Evolutionary conservation across 306 rosid species (phyloP), one percentile per base, ranked within the genome.

Genomic region (Sphenostylis stenocarpa): DNA sequence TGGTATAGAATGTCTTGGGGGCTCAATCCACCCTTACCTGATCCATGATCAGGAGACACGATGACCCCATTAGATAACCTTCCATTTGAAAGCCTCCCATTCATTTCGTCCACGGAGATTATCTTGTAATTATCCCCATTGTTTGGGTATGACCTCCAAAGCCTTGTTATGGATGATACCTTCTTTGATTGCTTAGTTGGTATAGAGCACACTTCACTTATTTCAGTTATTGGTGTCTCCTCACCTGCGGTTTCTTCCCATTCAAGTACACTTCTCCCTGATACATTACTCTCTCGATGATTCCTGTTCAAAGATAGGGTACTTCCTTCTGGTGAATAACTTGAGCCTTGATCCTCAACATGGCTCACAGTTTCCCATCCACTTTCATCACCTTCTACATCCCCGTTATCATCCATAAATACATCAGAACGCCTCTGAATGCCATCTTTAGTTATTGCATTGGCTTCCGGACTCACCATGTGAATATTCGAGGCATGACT

Each of bases 301-400:
- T 90, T 83, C 85, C 82, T 89, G 86, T 85, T 90, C 74, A 90
- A 86, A 8, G 91, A 89, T 47, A 48, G 77, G 44, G 69, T 82
- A 76, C 91, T 90, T 79, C 90, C 97, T 53, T 87, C 96, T 4
- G 85, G 91, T 28, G 98, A 92, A 87, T 77, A 89, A 85, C 95
- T 89, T 3, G 97, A 92, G 64, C 87, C 96, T 84, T 94, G 96
- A 85, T 94, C 97, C 77, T 94, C 98, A 7, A 66, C 65, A 67
- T 92, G 96, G 84, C 98, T 94, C 65, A 88, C 98, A 47, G 98
- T 94, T 80, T 94, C 98, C 98, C 98, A 94, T 72, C 96, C 98
- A 79, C 98, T 94, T 81, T 94, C 98, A 69, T 94, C 98, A 65
- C 80, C 96, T 65, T 91, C 98, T 47, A 91, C 62, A 57, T 92